A percentile compares a stretch with the other conserved stretches of the same genome.
These are phyloP conservation scores for Candida incommunis DNA, from an alignment of 805 yeast genomes.

Conservation along the genomic window DNA sequence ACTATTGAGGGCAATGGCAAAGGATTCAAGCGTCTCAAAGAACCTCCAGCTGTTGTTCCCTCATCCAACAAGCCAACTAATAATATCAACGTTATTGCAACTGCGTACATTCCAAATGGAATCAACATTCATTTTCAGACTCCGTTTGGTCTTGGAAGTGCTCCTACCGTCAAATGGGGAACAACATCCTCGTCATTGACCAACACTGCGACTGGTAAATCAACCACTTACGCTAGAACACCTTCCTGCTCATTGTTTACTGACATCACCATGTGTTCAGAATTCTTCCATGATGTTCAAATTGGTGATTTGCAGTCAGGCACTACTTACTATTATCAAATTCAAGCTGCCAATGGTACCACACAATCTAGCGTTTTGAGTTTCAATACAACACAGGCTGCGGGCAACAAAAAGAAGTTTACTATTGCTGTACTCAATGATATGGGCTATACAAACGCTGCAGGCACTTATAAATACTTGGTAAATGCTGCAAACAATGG, in stretches of 20 bases:
- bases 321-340: slow-evolving; percentile 3
- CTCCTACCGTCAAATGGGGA: slow-evolving; percentile 1
- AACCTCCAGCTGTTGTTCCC: slow-evolving; percentile 10
- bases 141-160: slow-evolving; percentile 10
- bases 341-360: slow-evolving; percentile 1
- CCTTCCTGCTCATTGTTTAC: slow-evolving; percentile 2
- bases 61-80: slow-evolving; percentile 7
- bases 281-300: slow-evolving; percentile 4
- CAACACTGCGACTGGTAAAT: neutral
- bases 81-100: slow-evolving; percentile 8
- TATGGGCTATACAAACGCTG: slow-evolving; percentile 7
- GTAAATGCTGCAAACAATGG: neutral
- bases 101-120: slow-evolving; percentile 8
- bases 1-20: slow-evolving; percentile 10
- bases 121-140: slow-evolving; percentile 10
- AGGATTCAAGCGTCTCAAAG: slow-evolving; percentile 7
- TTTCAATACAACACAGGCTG: slow-evolving; percentile 9
- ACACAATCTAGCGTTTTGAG: neutral
- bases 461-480: neutral
- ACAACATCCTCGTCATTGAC: neutral
- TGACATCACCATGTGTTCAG: slow-evolving; percentile 6
- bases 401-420: slow-evolving; percentile 10
- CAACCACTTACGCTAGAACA: neutral
- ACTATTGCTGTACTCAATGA: slow-evolving; percentile 9
- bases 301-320: neutral